Evolutionary conservation across 2,329 filamentous ascomycete species (phyloP).

Genomic region (Seiridium unicorne): DNA sequence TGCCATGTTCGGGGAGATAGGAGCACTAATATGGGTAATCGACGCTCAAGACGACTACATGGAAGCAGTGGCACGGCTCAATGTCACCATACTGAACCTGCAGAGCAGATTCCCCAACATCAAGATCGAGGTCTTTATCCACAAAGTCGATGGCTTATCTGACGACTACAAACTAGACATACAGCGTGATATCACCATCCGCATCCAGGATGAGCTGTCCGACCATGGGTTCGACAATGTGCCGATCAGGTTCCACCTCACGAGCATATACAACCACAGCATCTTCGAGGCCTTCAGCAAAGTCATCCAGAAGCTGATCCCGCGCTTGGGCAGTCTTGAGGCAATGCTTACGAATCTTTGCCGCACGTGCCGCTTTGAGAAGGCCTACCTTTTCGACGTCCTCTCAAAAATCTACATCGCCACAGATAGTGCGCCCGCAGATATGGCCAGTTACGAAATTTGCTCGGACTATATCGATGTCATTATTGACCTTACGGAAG

Average conservation of each 20-base stretch:
- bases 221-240: slow-evolving; percentile 93
- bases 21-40: slow-evolving; percentile 96
- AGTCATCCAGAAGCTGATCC: slow-evolving; percentile 96
- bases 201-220: slow-evolving; percentile 92
- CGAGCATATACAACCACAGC: slow-evolving; percentile 96
- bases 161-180: slow-evolving; percentile 97
- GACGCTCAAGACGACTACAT: slow-evolving; percentile 98
- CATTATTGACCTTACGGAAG: slow-evolving; percentile 93
- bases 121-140: slow-evolving; percentile 97
- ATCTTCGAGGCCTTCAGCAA: slow-evolving; percentile 99
- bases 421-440: slow-evolving; percentile 87
- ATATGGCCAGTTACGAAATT: slow-evolving; percentile 96
- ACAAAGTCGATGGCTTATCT: slow-evolving; percentile 96
- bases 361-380: slow-evolving; percentile 92
- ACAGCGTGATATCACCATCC: slow-evolving; percentile 93
- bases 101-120: slow-evolving; percentile 88
- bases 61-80: slow-evolving; percentile 83
- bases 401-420: slow-evolving; percentile 98
- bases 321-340: slow-evolving; percentile 88
- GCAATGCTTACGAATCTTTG: slow-evolving; percentile 91
- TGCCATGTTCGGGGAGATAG: slow-evolving; percentile 90
- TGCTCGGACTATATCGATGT: slow-evolving; percentile 99
- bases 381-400: slow-evolving; percentile 97
- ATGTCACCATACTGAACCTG: slow-evolving; percentile 84
- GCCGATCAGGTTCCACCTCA: slow-evolving; percentile 91